Conservation (phyloP, 1,139 yeast genomes). For the Yamadazyma mexicana region DNA sequence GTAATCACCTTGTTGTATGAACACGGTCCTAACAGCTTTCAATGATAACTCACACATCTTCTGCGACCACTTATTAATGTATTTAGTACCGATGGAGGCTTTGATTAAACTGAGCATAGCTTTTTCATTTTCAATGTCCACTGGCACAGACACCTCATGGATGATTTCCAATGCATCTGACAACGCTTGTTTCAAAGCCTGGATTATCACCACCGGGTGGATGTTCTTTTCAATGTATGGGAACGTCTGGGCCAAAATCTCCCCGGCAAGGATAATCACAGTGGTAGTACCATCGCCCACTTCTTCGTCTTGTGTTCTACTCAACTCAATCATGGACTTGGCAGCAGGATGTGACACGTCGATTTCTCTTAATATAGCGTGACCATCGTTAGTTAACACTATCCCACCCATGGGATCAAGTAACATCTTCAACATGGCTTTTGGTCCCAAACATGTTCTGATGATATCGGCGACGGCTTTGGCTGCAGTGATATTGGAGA, state of each 20-base stretch:
- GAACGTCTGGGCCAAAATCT: conserved; percentile 90
- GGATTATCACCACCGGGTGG: conserved; percentile 95
- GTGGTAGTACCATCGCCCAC: conserved; percentile 99
- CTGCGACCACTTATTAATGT: conserved; percentile 86
- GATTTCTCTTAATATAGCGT: conserved; percentile 85
- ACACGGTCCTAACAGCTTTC: conserved; percentile 83
- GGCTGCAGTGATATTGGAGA: conserved; percentile 96
- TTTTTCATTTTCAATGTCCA: conserved; percentile 77
- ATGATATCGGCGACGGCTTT: conserved; percentile 97
- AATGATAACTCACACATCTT: conserved; percentile 90
- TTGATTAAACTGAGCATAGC: conserved; percentile 86
- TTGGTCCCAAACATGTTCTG: conserved; percentile 98
- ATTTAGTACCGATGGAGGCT: conserved; percentile 95
- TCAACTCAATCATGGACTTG: conserved; percentile 94
- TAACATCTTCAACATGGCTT: conserved; percentile 97
- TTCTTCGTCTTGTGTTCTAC: conserved; percentile 98
- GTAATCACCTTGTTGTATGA: conserved; percentile 63
- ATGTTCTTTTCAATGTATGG: conserved; percentile 92
- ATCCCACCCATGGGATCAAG: conserved; percentile 99
- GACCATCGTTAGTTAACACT: conserved; percentile 96
- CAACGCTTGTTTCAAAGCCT: conserved; percentile 89
- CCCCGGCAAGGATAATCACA: conserved; percentile 94
- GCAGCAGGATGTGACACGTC: conserved; percentile 98
- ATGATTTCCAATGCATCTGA: conserved; percentile 88
- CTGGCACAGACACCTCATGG: conserved; percentile 79